Evolutionary conservation across 2,329 filamentous ascomycete genomes (phyloP), one percentile per base, ranked within the genome.

Genomic region (Hypoxylon sp.): DNA sequence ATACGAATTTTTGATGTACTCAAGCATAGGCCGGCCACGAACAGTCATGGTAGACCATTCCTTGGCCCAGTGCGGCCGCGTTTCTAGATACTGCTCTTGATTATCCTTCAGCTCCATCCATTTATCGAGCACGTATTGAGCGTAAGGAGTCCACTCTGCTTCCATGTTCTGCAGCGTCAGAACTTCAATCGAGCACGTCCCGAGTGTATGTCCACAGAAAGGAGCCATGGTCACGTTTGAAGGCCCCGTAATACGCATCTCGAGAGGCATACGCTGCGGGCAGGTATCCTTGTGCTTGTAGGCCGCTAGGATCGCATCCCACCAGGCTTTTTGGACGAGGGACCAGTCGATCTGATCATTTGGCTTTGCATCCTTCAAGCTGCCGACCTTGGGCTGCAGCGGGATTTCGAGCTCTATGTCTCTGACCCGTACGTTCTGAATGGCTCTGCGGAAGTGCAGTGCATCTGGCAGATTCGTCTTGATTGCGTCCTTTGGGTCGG

Each of bases 51-150:
- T 53, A 1, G 44, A 11, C 80, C 82, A 84, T 67, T 84, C 81
- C 73, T 84, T 84, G 0, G 82, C 83, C 83, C 81, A 83, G 67
- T 84, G 83, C 22, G 83, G 83, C n/a, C 82, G 70, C 10, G 78
- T 76, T 33, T 78, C 77, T 35, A 83, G 56, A 39, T 73, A 73
- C 11, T 71, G 67, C 1, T 80, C 80, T 22, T 80, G 66, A 0
- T 55, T 51, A 51, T 78, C 75, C 17, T 73, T 78, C 61, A 82
- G 81, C 17, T 72, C 70, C 76, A 80, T 79, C 83, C 83, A 85
- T 19, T 77, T 69, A 69, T 84, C 80, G 1, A 79, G 65, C 4
- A 84, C 79, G 39, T 78, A 74, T 71, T 85, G 82, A 10, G 76
- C 77, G 68, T 82, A 84, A 0, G 72, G 74, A 5, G 72, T 50